Evolutionary conservation across 768 basidiomycete genomes (phyloP), one percentile per base, ranked within the genome.

Genomic region (Leccinum uliginosum): DNA sequence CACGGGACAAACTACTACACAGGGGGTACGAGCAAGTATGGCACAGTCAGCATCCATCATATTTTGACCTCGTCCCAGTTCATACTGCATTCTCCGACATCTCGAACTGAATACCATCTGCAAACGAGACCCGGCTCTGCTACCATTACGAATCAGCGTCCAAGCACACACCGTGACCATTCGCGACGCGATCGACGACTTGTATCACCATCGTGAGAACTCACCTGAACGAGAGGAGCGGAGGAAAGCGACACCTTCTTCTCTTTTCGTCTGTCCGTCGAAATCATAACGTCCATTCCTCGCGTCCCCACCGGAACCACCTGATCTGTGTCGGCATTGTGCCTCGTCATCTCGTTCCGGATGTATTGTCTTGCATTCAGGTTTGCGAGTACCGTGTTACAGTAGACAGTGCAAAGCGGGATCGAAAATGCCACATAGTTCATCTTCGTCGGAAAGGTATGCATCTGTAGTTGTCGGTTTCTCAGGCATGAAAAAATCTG

Each of bases 371-470:
- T 54, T 0, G 32, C 55, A 3, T 64, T 62, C 50, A 65, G 21
- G 52, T 62, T 56, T 21, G 60, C 60, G 5, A 66, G 64, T 12
- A 65, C 14, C 1, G 62, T 63, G 17, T 63, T 62, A 1, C 35
- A 50, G 53, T 63, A 63, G 11, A 63, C 6, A 8, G 55, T n/a
- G 48, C 48, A 53, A 3, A 57, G 35, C 3, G 63, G 59, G 15
- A 65, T 14, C 1, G 27, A 29, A 19, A 65, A 58, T 5, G 52
- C n/a, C 0, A 23, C 4, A 9, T 46, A 34, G n/a, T 53, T 11
- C 19, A 35, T 10, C 14, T 7, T 32, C 2, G 15, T 17, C 3
- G 45, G 53, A 7, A 3, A 44, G 21, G 49, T 9, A 0, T 49
- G 19, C 30, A 58, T 4, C 59, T 59, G 6, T 15, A 0, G 24